Conservation (phyloP, 441 rosid genomes). For the Erodium trifolium region DNA sequence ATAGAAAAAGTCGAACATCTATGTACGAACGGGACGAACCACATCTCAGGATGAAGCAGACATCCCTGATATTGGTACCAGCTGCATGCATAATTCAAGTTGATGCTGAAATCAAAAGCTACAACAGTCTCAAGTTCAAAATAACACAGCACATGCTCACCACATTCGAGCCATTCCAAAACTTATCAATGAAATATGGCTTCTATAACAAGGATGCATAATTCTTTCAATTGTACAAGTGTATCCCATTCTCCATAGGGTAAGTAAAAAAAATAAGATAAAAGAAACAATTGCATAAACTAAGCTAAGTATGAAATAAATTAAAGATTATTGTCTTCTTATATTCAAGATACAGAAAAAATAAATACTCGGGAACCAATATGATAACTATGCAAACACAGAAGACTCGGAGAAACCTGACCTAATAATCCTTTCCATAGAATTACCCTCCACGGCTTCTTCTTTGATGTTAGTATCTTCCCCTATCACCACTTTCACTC, state of each 20-base stretch:
- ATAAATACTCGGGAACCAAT: slow-evolving; percentile 11
- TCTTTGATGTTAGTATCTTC: slow-evolving; percentile 36
- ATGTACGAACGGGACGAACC: no score
- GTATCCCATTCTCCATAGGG: slow-evolving; percentile 18
- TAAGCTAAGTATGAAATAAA: slow-evolving; percentile 11
- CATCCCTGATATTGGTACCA: no score
- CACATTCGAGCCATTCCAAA: no score
- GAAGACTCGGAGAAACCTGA: slow-evolving; percentile 18
- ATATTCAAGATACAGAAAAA: slow-evolving; percentile 23
- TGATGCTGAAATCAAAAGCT: no score
- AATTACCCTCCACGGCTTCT: slow-evolving; percentile 36
- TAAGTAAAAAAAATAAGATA: neutral
- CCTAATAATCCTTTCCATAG: slow-evolving; percentile 26
- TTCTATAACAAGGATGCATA: slow-evolving; percentile 25
- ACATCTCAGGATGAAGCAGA: no score
- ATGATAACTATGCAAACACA: neutral
- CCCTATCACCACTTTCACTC: slow-evolving; percentile 43
- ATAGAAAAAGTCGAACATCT: no score
- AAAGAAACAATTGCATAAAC: slow-evolving; percentile 12
- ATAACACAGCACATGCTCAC: no score
- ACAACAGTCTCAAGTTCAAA: no score
- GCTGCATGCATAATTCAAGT: no score
- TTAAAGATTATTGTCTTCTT: slow-evolving; percentile 22
- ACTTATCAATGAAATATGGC: slow-evolving; percentile 17
- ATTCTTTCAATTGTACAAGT: slow-evolving; percentile 28